A percentile compares a stretch with the other conserved stretches of the same genome.
phyloP scores from a whole-genome alignment of 2,329 filamentous ascomycete species.

The Xylariaceae sp. region DNA sequence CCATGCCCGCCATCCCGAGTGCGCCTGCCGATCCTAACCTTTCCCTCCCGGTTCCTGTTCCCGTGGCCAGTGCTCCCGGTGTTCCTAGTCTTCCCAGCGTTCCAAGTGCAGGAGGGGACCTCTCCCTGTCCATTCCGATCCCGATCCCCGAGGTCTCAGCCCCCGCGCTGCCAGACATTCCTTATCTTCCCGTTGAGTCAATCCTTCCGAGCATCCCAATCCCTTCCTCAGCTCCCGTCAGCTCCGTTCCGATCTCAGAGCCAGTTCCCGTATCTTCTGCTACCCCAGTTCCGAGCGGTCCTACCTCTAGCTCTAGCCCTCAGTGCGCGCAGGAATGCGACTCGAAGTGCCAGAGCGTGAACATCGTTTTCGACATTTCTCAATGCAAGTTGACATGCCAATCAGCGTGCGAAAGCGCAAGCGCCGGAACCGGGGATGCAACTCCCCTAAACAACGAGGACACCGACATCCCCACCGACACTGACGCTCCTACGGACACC shows the following conservation, averaged over 20 bases:
- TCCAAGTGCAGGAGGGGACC: background rate
- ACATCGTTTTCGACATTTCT: slow-evolving; percentile 7
- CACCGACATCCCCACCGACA: background rate
- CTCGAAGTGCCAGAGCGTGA: slow-evolving; percentile 8
- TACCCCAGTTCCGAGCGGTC: background rate
- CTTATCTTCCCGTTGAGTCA: background rate
- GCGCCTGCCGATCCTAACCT: background rate
- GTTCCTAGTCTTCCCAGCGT: background rate
- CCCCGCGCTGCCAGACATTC: background rate
- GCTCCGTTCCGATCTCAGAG: background rate
- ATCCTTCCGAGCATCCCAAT: background rate
- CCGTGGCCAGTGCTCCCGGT: background rate
- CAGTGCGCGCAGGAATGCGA: slow-evolving; percentile 7
- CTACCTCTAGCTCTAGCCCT: background rate
- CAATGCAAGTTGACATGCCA: slow-evolving; percentile 7
- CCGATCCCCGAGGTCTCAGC: background rate
- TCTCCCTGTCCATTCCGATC: background rate
- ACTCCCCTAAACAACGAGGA: background rate
- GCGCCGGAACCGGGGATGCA: background rate
- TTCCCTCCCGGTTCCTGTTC: background rate
- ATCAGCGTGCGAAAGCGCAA: background rate
- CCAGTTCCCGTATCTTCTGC: background rate
- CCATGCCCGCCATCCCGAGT: background rate
- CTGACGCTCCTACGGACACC: background rate
- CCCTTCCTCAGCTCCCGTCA: background rate